A percentile compares a stretch with the other conserved stretches of the same genome.
phyloP scores from a whole-genome alignment of 768 basidiomycete species.

The Austroboletus eburneus region DNA sequence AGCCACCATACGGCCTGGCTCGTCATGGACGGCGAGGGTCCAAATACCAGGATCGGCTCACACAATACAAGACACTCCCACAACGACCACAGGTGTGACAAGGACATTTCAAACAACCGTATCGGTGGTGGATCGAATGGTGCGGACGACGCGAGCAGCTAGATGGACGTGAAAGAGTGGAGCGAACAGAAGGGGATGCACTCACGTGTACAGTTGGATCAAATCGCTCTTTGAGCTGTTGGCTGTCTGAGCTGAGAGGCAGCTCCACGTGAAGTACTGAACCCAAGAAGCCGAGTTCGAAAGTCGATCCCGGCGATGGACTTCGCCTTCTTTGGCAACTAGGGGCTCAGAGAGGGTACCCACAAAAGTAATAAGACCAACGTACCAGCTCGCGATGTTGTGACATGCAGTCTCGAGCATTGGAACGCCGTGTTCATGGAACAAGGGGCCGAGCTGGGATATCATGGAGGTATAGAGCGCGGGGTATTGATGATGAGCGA shows the following conservation, averaged over 20 bases:
- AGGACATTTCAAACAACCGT: constrained; percentile 56
- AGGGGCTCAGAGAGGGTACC: constrained; percentile 7
- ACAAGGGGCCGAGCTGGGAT: constrained; percentile 68
- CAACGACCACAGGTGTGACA: constrained; percentile 71
- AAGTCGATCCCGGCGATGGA: constrained; percentile 56
- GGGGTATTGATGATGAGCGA: constrained; percentile 77
- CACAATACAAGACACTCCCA: constrained; percentile 94
- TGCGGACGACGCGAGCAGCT: constrained; percentile 68
- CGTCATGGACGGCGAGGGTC: constrained; percentile 71
- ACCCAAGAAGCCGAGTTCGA: constrained; percentile 84
- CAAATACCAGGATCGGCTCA: constrained; percentile 86
- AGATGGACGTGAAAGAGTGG: neutral
- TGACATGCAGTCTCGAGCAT: constrained; percentile 87
- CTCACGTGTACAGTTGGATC: constrained; percentile 50
- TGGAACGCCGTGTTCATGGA: constrained; percentile 65
- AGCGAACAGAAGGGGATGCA: neutral
- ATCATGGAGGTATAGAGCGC: constrained; percentile 73
- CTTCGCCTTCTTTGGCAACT: constrained; percentile 61
- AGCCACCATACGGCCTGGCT: constrained; percentile 94
- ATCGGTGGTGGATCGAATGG: constrained; percentile 57
- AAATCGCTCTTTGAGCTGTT: constrained; percentile 62
- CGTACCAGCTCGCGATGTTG: constrained; percentile 81
- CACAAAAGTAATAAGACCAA: constrained; percentile 4
- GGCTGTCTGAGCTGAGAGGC: constrained; percentile 64
- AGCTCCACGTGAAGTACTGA: constrained; percentile 68